phyloP scores from a whole-genome alignment of 768 basidiomycete genomes.

The Boletus coccyginus region DNA sequence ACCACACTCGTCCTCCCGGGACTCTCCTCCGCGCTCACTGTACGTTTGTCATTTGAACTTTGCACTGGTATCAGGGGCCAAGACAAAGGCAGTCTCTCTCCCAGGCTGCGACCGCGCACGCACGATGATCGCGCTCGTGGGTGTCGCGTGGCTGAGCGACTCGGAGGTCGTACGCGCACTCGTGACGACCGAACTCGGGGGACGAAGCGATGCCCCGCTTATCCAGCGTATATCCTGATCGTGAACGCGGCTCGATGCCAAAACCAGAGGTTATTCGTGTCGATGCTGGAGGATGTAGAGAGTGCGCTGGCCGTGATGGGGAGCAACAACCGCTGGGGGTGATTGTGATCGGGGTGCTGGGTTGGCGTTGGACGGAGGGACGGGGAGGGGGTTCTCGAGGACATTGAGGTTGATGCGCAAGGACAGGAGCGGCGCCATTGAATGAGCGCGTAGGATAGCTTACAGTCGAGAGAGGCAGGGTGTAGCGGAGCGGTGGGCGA shows the following conservation, averaged over 20 bases:
- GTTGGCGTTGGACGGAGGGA: constrained; percentile 49
- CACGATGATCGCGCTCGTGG: constrained; percentile 90
- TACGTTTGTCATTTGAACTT: constrained; percentile 91
- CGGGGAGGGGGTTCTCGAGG: constrained; percentile 40
- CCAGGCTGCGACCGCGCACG: constrained; percentile 83
- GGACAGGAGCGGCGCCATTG: constrained; percentile 25
- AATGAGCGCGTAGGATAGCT: no score
- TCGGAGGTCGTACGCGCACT: constrained; percentile 72
- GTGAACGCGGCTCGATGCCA: constrained; percentile 88
- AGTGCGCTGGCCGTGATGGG: constrained; percentile 67
- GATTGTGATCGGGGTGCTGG: constrained; percentile 92
- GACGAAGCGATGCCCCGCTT: constrained; percentile 52
- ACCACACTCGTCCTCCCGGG: no score
- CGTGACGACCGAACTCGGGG: constrained; percentile 24
- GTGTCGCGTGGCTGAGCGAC: constrained; percentile 80
- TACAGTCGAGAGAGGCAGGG: no score
- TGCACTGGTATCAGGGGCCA: constrained; percentile 89
- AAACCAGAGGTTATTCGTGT: constrained; percentile 85
- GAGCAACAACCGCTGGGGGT: constrained; percentile 95
- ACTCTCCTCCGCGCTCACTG: constrained; percentile 85
- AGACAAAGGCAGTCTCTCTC: constrained; percentile 76
- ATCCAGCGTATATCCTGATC: constrained; percentile 77
- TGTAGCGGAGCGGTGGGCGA: no score
- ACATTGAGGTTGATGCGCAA: constrained; percentile 35
- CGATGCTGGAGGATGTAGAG: constrained; percentile 72